Base-by-base conservation (phyloP, 768 basidiomycete genomes). In the Kwoniella dejecticola region DNA sequence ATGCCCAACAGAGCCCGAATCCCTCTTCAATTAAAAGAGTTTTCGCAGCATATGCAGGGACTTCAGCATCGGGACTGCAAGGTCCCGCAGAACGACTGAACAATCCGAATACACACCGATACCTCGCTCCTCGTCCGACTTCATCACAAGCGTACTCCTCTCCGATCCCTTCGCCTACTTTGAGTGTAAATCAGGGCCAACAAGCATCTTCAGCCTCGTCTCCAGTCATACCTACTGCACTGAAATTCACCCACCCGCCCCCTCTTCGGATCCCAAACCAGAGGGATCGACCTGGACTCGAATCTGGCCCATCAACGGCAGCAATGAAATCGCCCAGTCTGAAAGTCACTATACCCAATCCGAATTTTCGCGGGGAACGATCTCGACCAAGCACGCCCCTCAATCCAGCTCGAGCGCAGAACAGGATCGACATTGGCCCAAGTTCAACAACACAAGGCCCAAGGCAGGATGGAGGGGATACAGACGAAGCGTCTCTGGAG, bases 401-500 rank as follows among this genome's bases (percentile, higher is more conserved):
- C 6, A 42, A 42, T 42, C 6, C 19, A 42, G 7, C 41, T n/a
- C 41, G 41, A 42, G 19, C 19, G 5, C 41, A 8, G 6, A 42
- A 42, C 17, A 42, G 19, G 6, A 42, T 11, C 8, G 19, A 42
- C 17, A n/a, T 36, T 36, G 33, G 33, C 7, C 15, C 12, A 8
- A n/a, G 12, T 6, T 42, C 41, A n/a, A 19, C 41, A 42, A 8
- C 19, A 42, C 7, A 8, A 7, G 12, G 4, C 19, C 10, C 3
- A 8, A 26, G n/a, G 15, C 33, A 36, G 33, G 46, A 48, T 48
- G 19, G 19, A 15, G 26, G 46, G 27, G 53, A 55, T 31, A 45
- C 54, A n/a, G 54, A 56, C 30, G 54, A 56, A 33, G 54, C 30
- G 19, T 56, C 54, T 8, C 23, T 56, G 29, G 54, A 56, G 29